Conservation (phyloP, 495 filamentous ascomycete species). For the Pseudevernia furfuracea region DNA sequence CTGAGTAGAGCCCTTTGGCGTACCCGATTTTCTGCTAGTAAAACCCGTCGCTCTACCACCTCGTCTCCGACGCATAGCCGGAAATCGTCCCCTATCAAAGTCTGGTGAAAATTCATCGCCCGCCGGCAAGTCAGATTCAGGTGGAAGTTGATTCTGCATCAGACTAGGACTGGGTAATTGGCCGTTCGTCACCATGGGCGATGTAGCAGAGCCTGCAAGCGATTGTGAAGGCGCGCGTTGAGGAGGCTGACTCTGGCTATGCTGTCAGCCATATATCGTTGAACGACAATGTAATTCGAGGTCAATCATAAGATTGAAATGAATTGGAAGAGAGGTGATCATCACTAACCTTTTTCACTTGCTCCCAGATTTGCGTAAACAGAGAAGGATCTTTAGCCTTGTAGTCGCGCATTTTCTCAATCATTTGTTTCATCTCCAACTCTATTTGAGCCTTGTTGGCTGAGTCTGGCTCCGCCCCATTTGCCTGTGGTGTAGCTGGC, state of each 20-base stretch:
- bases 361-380: conserved; percentile 33
- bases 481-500: conserved; percentile 3
- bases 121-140: conserved; percentile 21
- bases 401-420: conserved; percentile 34
- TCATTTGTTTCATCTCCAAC: conserved; percentile 33
- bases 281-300: background rate
- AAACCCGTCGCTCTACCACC: conserved; percentile 3
- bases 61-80: conserved; percentile 24
- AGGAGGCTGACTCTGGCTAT: conserved; percentile 14
- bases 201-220: conserved; percentile 9
- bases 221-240: conserved; percentile 15
- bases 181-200: conserved; percentile 12
- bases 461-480: conserved; percentile 3
- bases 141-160: conserved; percentile 13
- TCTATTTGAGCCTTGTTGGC: conserved; percentile 28
- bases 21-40: background rate
- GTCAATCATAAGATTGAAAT: background rate
- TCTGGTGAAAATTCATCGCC: conserved; percentile 17
- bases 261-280: background rate
- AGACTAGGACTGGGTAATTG: conserved; percentile 12
- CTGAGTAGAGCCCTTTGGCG: conserved; percentile 4
- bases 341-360: conserved; percentile 29
- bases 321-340: background rate
- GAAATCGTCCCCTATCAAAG: conserved; percentile 28
- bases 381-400: conserved; percentile 31